phyloP scores from a whole-genome alignment of 345 rosid species.

The Salix caprea region DNA sequence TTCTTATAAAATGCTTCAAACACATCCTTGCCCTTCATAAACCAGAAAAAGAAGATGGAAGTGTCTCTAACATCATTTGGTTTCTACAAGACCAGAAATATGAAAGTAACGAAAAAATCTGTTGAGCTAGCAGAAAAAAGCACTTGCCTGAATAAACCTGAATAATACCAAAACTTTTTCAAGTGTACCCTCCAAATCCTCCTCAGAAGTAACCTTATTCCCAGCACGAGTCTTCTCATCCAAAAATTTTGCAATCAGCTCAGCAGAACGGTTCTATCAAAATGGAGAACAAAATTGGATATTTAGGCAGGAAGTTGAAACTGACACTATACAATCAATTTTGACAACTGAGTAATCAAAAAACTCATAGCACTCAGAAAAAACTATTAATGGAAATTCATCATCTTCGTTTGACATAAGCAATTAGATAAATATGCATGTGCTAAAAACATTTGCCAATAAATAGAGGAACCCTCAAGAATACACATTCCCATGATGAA shows the following conservation, averaged over 20 bases:
- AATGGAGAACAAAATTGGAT: constrained; percentile 17
- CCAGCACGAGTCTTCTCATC: constrained; percentile 99
- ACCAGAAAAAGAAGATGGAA: background rate
- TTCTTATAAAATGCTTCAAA: constrained; percentile 98
- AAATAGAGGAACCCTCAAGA: background rate
- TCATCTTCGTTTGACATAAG: background rate
- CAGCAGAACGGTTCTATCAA: constrained; percentile 92
- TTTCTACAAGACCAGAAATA: constrained; percentile 3
- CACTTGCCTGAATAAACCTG: constrained; percentile 91
- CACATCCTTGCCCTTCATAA: constrained; percentile 85
- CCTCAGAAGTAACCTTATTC: constrained; percentile 98
- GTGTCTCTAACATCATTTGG: constrained; percentile 14
- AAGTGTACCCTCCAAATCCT: constrained; percentile 95
- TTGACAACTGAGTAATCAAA: background rate
- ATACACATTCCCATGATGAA: background rate
- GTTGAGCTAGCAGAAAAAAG: background rate
- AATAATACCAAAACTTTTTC: constrained; percentile 94
- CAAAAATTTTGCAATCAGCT: constrained; percentile 93
- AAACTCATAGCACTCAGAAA: background rate
- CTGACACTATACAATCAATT: background rate
- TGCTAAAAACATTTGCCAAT: background rate
- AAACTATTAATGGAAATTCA: background rate
- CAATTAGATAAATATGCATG: background rate
- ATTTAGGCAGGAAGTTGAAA: constrained; percentile 7
- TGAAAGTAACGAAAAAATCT: background rate